A percentile compares a stretch with the other conserved stretches of the same genome.
These are phyloP conservation scores for Cephaloascus albidus DNA, from an alignment of 805 yeast species.

Conservation along the genomic window DNA sequence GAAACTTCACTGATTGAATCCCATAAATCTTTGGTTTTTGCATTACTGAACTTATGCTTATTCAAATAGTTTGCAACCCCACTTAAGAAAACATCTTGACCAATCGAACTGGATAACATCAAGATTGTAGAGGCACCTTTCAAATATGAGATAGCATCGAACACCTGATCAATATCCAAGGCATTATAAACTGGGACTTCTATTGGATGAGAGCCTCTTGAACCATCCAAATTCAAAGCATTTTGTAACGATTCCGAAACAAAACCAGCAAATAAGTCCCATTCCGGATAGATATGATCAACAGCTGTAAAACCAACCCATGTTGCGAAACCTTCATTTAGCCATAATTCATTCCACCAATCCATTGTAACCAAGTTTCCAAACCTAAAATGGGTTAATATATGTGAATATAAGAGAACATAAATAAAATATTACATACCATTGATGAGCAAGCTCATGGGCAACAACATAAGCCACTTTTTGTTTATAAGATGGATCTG, in stretches of 20 bases:
- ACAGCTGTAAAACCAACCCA: constrained; percentile 72
- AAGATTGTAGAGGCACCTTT: constrained; percentile 74
- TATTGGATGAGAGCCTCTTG: constrained; percentile 66
- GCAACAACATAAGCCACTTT: constrained; percentile 77
- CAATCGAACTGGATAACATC: constrained; percentile 68
- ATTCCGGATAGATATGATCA: constrained; percentile 64
- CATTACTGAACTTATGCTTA: constrained; percentile 56
- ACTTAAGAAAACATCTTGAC: constrained; percentile 56
- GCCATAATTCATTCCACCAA: constrained; percentile 92
- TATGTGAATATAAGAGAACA: too few relatives aligned
- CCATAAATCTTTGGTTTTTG: constrained; percentile 71
- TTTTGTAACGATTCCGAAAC: constrained; percentile 41
- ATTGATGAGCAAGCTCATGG: constrained; percentile 85
- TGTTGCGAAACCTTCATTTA: constrained; percentile 86
- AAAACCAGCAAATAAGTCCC: constrained; percentile 63
- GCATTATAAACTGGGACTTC: constrained; percentile 77
- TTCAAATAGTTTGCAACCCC: constrained; percentile 69
- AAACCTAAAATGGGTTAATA: too few relatives aligned
- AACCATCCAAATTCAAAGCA: constrained; percentile 46
- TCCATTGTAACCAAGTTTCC: constrained; percentile 86
- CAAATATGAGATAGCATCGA: constrained; percentile 72
- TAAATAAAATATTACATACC: too few relatives aligned
- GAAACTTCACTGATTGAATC: constrained; percentile 51
- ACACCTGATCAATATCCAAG: constrained; percentile 71
- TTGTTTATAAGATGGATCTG: constrained; percentile 46